Percentiles rank a stretch among this genome's conserved stretches.
Conservation (phyloP, 257 asterid species). For the Solanum neorickii region DNA sequence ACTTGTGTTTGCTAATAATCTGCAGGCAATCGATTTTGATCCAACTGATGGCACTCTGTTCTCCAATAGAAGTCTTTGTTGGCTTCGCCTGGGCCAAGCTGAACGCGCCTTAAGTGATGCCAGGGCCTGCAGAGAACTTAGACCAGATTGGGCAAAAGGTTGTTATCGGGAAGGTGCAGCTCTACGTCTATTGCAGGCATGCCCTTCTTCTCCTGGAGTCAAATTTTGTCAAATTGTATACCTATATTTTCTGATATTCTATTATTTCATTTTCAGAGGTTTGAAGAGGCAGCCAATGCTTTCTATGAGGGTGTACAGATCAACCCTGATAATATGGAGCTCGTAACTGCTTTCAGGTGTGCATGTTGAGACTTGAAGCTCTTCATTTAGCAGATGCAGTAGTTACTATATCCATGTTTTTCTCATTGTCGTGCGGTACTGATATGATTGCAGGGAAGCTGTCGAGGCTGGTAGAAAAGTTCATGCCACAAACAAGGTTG, state of each 20-base stretch:
- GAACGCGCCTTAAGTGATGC: constrained; percentile 87
- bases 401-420: background rate
- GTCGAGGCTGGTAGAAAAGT: constrained; percentile 73
- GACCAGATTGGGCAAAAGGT: constrained; percentile 97
- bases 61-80: constrained; percentile 92
- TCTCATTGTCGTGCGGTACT: background rate
- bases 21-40: constrained; percentile 84
- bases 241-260: background rate
- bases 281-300: constrained; percentile 90
- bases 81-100: constrained; percentile 88
- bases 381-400: background rate
- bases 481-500: constrained; percentile 24
- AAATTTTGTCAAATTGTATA: background rate
- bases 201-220: background rate
- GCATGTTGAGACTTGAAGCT: background rate
- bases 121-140: constrained; percentile 58
- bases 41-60: constrained; percentile 67
- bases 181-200: constrained; percentile 65
- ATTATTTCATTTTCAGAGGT: constrained; percentile 40
- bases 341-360: constrained; percentile 88
- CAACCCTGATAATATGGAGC: constrained; percentile 82
- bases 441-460: constrained; percentile 62
- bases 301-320: constrained; percentile 86
- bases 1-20: constrained; percentile 3
- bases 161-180: constrained; percentile 98